These are phyloP conservation scores for Viola odorata DNA, from an alignment of 345 rosid species.

Conservation along the genomic window DNA sequence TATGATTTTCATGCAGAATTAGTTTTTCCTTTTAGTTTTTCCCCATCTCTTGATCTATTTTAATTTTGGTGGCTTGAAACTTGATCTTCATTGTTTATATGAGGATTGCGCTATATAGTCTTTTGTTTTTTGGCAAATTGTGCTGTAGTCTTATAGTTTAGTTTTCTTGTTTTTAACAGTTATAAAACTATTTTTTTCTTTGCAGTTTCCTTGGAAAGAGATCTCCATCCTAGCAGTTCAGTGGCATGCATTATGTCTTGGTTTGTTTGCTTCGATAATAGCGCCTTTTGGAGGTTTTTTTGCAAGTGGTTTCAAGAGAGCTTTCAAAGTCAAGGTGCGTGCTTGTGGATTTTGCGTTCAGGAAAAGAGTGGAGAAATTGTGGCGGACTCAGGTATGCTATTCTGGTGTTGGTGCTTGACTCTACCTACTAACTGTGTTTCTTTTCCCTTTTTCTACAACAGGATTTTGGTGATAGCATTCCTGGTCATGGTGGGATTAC, in stretches of 20 bases:
- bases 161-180: background rate
- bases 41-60: too few species aligned
- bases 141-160: too few species aligned
- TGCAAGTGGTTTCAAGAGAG: constrained; percentile 96
- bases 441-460: constrained; percentile 10
- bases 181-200: background rate
- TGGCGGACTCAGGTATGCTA: background rate
- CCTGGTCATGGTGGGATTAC: constrained; percentile 99
- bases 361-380: background rate
- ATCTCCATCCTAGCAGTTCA: constrained; percentile 77
- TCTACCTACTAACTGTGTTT: background rate
- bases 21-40: too few species aligned
- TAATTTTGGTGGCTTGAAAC: too few species aligned
- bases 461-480: constrained; percentile 99
- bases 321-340: constrained; percentile 83
- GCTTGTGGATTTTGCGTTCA: constrained; percentile 1
- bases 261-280: constrained; percentile 94
- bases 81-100: too few species aligned
- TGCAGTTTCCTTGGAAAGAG: constrained; percentile 92
- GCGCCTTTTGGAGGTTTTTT: constrained; percentile 99
- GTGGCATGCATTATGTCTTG: constrained; percentile 89
- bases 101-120: too few species aligned
- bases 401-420: background rate
- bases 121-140: too few species aligned
- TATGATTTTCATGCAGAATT: background rate